Base-by-base conservation (phyloP, 176 grass and related monocot genomes). In the Leersia perrieri region DNA sequence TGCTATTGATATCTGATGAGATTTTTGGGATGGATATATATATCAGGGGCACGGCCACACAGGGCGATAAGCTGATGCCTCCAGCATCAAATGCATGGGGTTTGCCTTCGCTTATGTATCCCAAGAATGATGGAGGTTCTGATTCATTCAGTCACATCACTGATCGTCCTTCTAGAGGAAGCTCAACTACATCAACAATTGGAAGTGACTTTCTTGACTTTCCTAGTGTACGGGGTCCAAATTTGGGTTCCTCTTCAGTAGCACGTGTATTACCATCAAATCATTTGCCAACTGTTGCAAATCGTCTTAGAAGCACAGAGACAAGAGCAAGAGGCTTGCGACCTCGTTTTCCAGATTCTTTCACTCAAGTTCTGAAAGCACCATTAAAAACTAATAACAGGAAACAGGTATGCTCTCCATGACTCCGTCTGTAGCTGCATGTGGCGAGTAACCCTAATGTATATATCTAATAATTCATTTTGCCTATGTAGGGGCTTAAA, bases 151-250 rank as follows among this genome's bases (percentile, higher is more conserved):
- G 65, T 67, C 82, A 85, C 60, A 51, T 87, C 30, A 72, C 47
- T 67, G 87, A 76, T 8, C 72, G 73, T 14, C 89, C 94, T 69
- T 83, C 82, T 36, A 42, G 76, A 74, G 82, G 82, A 83, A 92
- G 89, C 72, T 90, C 89, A 7, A 75, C 74, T n/a, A 86, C 85
- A 36, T 92, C 89, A 3, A 88, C 89, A 33, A 83, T 83, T 68
- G 87, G 84, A 62, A 89, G 83, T 74, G 92, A 94, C 69, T 83
- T 90, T 72, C 82, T 86, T 4, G 89, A 94, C 69, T 49, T 70
- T 83, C 76, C 87, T 41, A 76, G 72, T 86, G 34, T 69, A 31
- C 66, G 65, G 86, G 71, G 71, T 82, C 39, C 11, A 53, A 84
- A 69, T 45, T 87, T 85, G 40, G 77, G 75, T 34, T 86, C 77